Conservation (phyloP, 83 land plant genomes). For the Picea mariana region DNA sequence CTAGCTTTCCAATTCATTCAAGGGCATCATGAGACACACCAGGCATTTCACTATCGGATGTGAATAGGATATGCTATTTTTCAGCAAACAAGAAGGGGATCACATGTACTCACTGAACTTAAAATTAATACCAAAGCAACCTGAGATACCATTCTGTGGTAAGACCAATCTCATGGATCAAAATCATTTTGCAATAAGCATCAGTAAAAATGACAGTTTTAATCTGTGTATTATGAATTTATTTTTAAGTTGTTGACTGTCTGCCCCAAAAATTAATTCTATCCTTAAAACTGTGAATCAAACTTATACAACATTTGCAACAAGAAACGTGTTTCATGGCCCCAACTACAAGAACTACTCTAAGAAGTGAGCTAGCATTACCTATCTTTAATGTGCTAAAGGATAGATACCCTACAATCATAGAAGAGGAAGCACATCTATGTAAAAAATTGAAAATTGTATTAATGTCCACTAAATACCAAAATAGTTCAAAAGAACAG, state of each 20-base stretch:
- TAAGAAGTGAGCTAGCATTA: too few relatives aligned
- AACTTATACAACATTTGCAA: too few relatives aligned
- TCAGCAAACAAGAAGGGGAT: neutral
- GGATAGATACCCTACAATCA: too few relatives aligned
- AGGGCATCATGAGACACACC: neutral
- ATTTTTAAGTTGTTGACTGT: neutral
- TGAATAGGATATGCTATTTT: neutral
- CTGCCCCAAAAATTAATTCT: neutral
- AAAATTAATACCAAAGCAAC: conserved; percentile 3
- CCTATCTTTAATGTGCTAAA: too few relatives aligned
- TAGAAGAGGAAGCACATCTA: too few relatives aligned
- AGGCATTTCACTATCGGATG: neutral
- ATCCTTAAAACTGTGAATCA: too few relatives aligned
- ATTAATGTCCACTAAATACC: too few relatives aligned
- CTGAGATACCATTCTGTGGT: neutral
- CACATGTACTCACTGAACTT: neutral
- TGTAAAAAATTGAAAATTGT: too few relatives aligned
- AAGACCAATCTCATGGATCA: neutral
- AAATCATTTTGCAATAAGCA: too few relatives aligned
- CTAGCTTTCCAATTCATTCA: neutral
- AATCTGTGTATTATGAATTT: neutral
- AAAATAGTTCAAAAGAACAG: too few relatives aligned
- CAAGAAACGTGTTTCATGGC: too few relatives aligned
- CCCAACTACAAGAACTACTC: too few relatives aligned
- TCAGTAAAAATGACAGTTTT: neutral